phyloP scores from a whole-genome alignment of 2,329 filamentous ascomycete genomes.

The Monilinia aucupariae region DNA sequence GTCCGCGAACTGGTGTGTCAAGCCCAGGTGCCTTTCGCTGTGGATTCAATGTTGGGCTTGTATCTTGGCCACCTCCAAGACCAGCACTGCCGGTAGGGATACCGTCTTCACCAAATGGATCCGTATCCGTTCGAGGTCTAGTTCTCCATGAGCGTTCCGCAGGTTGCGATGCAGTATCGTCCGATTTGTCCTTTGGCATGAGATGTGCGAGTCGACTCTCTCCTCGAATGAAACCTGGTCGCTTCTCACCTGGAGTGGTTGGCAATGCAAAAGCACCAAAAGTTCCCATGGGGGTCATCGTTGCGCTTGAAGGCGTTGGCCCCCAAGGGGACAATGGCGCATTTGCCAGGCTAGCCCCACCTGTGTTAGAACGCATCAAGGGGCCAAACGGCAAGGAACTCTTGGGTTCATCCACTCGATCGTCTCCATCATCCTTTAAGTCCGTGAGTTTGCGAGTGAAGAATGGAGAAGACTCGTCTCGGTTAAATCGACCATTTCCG shows the following conservation, averaged over 20 bases:
- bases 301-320: constrained; percentile 46
- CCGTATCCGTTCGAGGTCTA: constrained; percentile 64
- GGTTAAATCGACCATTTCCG: constrained; percentile 50
- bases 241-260: constrained; percentile 62
- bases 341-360: constrained; percentile 42
- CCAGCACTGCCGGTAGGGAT: constrained; percentile 62
- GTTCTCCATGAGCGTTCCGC: constrained; percentile 53
- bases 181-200: constrained; percentile 69
- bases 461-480: constrained; percentile 59
- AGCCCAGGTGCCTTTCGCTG: constrained; percentile 40
- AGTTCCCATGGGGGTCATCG: constrained; percentile 69
- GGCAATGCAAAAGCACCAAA: constrained; percentile 86
- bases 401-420: constrained; percentile 47
- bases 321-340: constrained; percentile 45
- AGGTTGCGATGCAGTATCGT: constrained; percentile 54
- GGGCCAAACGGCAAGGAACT: constrained; percentile 40
- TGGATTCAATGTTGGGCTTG: constrained; percentile 46
- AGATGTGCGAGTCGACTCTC: constrained; percentile 84
- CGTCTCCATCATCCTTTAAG: constrained; percentile 47
- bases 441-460: constrained; percentile 50
- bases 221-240: constrained; percentile 58
- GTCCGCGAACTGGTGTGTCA: constrained; percentile 40
- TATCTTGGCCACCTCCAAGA: constrained; percentile 69
- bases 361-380: constrained; percentile 51
- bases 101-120: constrained; percentile 65